Evolutionary conservation across 2,329 filamentous ascomycete species (phyloP).

Genomic region (Bertia moriformis): DNA sequence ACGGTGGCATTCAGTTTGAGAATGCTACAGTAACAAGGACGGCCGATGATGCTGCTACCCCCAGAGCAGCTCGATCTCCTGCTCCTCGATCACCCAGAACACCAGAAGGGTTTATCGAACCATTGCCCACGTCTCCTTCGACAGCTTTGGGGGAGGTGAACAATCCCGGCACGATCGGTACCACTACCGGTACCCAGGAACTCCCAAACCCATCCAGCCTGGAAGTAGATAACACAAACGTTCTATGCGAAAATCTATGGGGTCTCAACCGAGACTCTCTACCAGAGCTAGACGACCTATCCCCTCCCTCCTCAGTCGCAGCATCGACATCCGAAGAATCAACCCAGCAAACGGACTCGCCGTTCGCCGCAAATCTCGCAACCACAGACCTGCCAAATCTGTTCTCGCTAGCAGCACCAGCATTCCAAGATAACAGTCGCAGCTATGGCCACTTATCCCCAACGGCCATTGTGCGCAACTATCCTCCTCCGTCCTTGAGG

Average conservation of each 20-base stretch:
- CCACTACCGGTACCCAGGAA: no score
- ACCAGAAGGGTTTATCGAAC: not conserved
- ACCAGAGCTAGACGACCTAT: conserved; percentile 16
- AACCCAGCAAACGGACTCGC: not conserved
- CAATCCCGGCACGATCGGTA: not conserved
- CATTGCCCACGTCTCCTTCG: not conserved
- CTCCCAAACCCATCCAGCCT: not conserved
- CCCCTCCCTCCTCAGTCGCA: conserved; percentile 9
- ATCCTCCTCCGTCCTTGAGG: conserved; percentile 5
- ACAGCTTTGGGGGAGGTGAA: not conserved
- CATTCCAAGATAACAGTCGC: not conserved
- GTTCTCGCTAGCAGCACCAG: not conserved
- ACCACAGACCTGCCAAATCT: not conserved
- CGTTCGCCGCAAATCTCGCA: not conserved
- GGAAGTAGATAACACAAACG: not conserved
- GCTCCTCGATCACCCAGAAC: not conserved
- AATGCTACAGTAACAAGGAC: conserved; percentile 4
- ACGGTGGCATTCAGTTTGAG: conserved; percentile 10
- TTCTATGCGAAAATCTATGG: conserved; percentile 15
- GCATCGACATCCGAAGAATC: conserved; percentile 6
- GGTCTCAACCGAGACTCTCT: conserved; percentile 10
- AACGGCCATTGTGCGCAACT: conserved; percentile 15
- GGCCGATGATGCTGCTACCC: no score
- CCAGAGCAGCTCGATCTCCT: no score
- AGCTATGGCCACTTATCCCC: conserved; percentile 13